Evolutionary conservation across 345 rosid genomes (phyloP).

Genomic region (Sonneratia alba): DNA sequence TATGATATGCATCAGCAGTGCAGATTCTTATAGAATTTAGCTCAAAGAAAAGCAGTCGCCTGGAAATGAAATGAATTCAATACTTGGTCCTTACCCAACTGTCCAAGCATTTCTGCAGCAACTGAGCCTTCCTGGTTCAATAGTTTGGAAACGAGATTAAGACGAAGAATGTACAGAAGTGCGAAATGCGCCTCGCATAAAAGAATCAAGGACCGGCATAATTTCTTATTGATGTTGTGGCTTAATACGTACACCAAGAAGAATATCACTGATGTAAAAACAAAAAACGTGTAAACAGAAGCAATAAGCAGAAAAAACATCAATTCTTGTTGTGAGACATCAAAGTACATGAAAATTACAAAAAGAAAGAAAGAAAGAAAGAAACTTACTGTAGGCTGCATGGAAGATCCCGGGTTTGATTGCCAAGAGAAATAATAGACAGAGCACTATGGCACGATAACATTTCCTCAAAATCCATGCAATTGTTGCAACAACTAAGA

Average conservation of each 20-base stretch:
- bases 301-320: slow-evolving; percentile 6
- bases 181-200: slow-evolving; percentile 35
- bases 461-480: slow-evolving; percentile 35
- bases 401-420: slow-evolving; percentile 33
- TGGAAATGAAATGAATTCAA: slow-evolving; percentile 1
- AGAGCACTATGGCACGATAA: slow-evolving; percentile 26
- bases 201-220: slow-evolving; percentile 24
- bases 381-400: slow-evolving; percentile 34
- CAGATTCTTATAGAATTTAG: background rate
- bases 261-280: slow-evolving; percentile 30
- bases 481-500: slow-evolving; percentile 32
- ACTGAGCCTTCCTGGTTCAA: slow-evolving; percentile 21
- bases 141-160: slow-evolving; percentile 23
- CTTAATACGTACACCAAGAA: slow-evolving; percentile 30
- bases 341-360: background rate
- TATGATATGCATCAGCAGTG: background rate
- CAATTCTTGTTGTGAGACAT: background rate
- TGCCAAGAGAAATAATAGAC: slow-evolving; percentile 26
- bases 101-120: slow-evolving; percentile 17
- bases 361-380: background rate
- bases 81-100: slow-evolving; percentile 20
- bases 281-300: slow-evolving; percentile 5
- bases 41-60: background rate
- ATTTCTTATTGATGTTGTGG: slow-evolving; percentile 23
- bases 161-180: slow-evolving; percentile 25